Conservation (phyloP, 495 filamentous ascomycete genomes). For the Aspergillus panamensis region DNA sequence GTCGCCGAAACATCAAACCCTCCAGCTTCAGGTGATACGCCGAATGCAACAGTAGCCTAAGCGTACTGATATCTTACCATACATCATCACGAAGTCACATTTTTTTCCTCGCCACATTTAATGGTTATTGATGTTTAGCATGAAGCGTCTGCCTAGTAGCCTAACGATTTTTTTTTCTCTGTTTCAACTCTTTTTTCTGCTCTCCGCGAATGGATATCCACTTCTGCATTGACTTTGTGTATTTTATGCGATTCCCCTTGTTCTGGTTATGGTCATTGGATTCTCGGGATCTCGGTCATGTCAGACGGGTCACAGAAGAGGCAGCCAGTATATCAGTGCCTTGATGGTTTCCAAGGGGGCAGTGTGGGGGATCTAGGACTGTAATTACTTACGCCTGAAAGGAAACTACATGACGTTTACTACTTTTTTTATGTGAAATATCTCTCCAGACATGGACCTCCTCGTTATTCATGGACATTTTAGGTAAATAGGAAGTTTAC, state of each 20-base stretch:
- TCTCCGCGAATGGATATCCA: conserved; percentile 33
- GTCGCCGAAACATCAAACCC: conserved; percentile 44
- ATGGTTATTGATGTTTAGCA: conserved; percentile 31
- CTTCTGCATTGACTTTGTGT: conserved; percentile 24
- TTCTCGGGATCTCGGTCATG: conserved; percentile 6
- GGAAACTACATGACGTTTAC: too few relatives aligned
- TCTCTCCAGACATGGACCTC: too few relatives aligned
- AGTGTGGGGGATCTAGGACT: not conserved
- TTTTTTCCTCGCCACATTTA: not conserved
- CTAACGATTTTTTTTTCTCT: conserved; percentile 29
- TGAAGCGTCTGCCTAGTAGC: conserved; percentile 36
- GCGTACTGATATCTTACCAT: not conserved
- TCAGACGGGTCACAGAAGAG: conserved; percentile 4
- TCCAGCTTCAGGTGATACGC: conserved; percentile 21
- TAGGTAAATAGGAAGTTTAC: too few relatives aligned
- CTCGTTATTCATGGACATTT: too few relatives aligned
- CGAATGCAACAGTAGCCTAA: conserved; percentile 25
- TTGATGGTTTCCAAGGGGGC: not conserved
- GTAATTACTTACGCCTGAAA: not conserved
- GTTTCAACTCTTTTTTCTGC: conserved; percentile 21
- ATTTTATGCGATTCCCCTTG: conserved; percentile 5
- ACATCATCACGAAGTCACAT: not conserved
- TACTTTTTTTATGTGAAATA: too few relatives aligned
- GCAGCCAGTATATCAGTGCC: not conserved
- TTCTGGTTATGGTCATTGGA: conserved; percentile 17